Evolutionary conservation across 352 stramenopile species (phyloP).

Genomic region (Globisporangium camurandrum): DNA sequence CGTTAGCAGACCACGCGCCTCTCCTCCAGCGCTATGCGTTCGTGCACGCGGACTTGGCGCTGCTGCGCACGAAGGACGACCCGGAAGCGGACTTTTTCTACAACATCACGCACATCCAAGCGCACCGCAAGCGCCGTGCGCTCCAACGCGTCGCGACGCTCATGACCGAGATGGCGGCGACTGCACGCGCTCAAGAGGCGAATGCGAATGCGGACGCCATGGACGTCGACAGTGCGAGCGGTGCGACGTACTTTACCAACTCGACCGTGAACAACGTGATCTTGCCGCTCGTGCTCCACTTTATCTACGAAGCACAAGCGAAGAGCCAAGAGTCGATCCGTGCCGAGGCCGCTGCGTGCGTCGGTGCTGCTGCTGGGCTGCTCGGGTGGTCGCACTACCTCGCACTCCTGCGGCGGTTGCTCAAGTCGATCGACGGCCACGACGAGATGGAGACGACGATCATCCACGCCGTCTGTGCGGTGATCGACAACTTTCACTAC

Average conservation of each 20-base stretch:
- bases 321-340: conserved; percentile 91
- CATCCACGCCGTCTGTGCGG: conserved; percentile 87
- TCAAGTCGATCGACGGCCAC: conserved; percentile 90
- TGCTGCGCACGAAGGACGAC: conserved; percentile 78
- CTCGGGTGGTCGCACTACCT: conserved; percentile 97
- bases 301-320: conserved; percentile 92
- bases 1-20: conserved; percentile 41
- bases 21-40: conserved; percentile 35
- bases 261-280: conserved; percentile 91
- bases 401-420: conserved; percentile 82
- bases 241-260: conserved; percentile 56
- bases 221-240: conserved; percentile 15
- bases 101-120: conserved; percentile 98
- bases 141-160: conserved; percentile 85
- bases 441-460: conserved; percentile 90
- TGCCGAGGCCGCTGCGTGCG: conserved; percentile 89
- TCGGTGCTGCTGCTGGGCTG: conserved; percentile 86
- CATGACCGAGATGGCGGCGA: conserved; percentile 72
- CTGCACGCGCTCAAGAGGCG: conserved; percentile 12
- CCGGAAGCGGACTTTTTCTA: conserved; percentile 98
- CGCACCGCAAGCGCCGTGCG: conserved; percentile 91
- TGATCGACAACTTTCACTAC: conserved; percentile 97
- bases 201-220: background rate
- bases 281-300: conserved; percentile 93
- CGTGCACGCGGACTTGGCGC: conserved; percentile 55